Base-by-base conservation (phyloP, 805 yeast genomes). In the Dipodascus geniculatus region DNA sequence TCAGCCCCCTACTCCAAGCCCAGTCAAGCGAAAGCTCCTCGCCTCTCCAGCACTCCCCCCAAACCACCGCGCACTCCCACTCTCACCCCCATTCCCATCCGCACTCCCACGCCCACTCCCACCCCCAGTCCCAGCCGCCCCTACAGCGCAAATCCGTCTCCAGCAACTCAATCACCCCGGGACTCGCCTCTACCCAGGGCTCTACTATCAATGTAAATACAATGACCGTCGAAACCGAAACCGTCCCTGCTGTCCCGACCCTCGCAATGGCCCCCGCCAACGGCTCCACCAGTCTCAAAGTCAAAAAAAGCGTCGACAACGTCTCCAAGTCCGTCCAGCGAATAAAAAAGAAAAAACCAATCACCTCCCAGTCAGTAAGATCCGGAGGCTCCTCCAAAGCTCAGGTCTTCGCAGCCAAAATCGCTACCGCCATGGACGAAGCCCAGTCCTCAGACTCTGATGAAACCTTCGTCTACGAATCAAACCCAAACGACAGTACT, bases 401-500 rank as follows among this genome's bases (percentile, higher is more conserved):
- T 0, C 98, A 90, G 63, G 80, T 88, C 56, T 93, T 93, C 68
- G 98, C 97, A 8, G 97, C 98, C 0, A 86, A 85, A 61, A 74
- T 93, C 56, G 98, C 96, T 6, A 83, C 88, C 54, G 98, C 98
- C 0, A 95, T 91, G 2, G 95, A 85, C 58, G 96, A 88, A 61
- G 90, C 81, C 48, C 64, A 67, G 28, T 81, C 85, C 44, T 83
- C 90, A 33, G 97, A 90, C 65, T 81, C 89, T 23, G 96, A 90
- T 60, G 99, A 93, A 66, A 88, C 96, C 1, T 91, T 93, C 74
- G 96, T 91, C n/a, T 91, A 91, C 66, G 97, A 90, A 62, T 79
- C 71, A 62, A 59, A 68, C 59, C 63, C 70, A 48, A 44, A 51
- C 22, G 49, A 55, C 35, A 51, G 44, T 56, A 52, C 54, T 19